Evolutionary conservation across 2,329 filamentous ascomycete species (phyloP).

Genomic region (Pestalotiopsis sp.): DNA sequence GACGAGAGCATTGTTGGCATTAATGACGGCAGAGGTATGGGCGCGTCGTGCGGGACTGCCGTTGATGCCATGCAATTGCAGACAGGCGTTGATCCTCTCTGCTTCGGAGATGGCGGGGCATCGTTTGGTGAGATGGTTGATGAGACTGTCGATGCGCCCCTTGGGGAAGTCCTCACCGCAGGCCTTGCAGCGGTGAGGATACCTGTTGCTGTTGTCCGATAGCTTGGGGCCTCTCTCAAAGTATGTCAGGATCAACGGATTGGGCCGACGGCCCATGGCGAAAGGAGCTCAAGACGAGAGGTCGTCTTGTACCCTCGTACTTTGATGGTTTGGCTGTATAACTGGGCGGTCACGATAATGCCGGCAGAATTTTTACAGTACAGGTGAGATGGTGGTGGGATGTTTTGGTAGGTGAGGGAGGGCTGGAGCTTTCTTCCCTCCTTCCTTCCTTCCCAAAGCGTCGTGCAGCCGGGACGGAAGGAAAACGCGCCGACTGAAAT

Average conservation of each 20-base stretch:
- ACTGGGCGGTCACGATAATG: constrained; percentile 13
- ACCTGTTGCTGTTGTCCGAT: constrained; percentile 87
- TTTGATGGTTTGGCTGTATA: not conserved
- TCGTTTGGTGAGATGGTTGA: constrained; percentile 81
- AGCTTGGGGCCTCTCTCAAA: constrained; percentile 87
- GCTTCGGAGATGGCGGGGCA: constrained; percentile 77
- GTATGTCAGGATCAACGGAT: constrained; percentile 83
- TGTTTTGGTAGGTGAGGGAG: not conserved
- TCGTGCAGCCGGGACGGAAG: not conserved
- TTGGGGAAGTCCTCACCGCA: constrained; percentile 91
- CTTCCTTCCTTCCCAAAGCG: not conserved
- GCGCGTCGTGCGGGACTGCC: constrained; percentile 39
- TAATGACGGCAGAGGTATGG: constrained; percentile 5
- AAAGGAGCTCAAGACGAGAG: constrained; percentile 5
- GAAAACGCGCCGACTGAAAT: not conserved
- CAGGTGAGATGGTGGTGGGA: not conserved
- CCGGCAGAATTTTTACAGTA: constrained; percentile 10
- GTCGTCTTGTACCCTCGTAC: not conserved
- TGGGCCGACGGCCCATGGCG: constrained; percentile 80
- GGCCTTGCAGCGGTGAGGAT: constrained; percentile 86
- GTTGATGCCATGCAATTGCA: constrained; percentile 72
- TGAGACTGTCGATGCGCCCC: constrained; percentile 82
- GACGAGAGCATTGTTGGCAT: constrained; percentile 1
- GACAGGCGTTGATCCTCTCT: constrained; percentile 75
- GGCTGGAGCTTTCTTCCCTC: not conserved